A percentile compares a stretch with the other conserved stretches of the same genome.
Conservation (phyloP, 1,284 basidiomycete species). For the Cutaneotrichosporon spelunceum region DNA sequence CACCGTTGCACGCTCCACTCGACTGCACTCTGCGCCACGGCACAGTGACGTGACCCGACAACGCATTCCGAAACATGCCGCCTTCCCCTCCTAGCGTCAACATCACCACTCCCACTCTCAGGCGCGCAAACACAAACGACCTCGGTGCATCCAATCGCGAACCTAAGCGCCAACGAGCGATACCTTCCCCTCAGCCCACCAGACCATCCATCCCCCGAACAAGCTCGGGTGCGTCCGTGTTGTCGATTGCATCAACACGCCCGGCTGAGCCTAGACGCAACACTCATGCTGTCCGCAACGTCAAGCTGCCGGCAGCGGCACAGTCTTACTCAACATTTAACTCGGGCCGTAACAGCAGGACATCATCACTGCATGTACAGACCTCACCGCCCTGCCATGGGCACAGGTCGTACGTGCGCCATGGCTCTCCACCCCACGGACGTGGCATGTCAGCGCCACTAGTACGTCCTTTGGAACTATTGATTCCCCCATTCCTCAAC, state of each 20-base stretch:
- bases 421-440: conserved; percentile 20
- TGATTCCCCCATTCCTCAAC: not conserved
- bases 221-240: not conserved
- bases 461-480: conserved; percentile 24
- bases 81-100: not conserved
- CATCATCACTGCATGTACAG: not conserved
- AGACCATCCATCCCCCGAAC: not conserved
- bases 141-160: not conserved
- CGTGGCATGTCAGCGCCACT: conserved; percentile 45
- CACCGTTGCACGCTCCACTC: not conserved
- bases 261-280: not conserved
- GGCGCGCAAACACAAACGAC: not conserved
- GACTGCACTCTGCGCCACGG: not conserved
- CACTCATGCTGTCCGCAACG: not conserved
- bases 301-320: not conserved
- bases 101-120: not conserved
- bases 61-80: not conserved
- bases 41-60: not conserved
- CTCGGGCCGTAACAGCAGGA: not conserved
- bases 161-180: not conserved
- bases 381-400: not conserved
- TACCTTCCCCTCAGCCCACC: not conserved
- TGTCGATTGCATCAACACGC: not conserved
- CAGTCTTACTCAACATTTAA: not conserved
- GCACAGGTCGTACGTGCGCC: not conserved